Conservation (phyloP, 202 grass and related monocot genomes). For the Musa balbisiana region DNA sequence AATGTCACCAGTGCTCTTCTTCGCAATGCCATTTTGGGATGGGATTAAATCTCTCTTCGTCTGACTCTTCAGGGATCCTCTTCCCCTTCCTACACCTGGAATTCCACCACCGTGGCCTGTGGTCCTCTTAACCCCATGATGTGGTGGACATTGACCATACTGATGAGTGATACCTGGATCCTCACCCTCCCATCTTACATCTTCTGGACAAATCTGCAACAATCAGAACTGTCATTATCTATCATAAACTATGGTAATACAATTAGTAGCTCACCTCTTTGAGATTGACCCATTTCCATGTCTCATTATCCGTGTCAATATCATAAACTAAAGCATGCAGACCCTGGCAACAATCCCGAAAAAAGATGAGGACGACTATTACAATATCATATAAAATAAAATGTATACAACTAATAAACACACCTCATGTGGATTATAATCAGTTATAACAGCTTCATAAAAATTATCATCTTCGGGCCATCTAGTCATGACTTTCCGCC, state of each 20-base stretch:
- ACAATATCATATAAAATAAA: constrained; percentile 16
- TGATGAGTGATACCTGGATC: constrained; percentile 52
- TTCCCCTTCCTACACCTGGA: constrained; percentile 60
- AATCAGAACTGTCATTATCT: constrained; percentile 2
- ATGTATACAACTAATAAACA: constrained; percentile 23
- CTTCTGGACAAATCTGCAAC: constrained; percentile 73
- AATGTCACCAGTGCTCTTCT: constrained; percentile 64
- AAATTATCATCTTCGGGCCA: constrained; percentile 14
- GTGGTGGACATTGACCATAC: constrained; percentile 25
- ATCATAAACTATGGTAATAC: neutral
- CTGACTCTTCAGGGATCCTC: constrained; percentile 51
- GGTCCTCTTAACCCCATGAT: constrained; percentile 45
- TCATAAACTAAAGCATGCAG: constrained; percentile 78
- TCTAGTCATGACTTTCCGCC: constrained; percentile 14
- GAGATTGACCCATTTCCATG: constrained; percentile 95
- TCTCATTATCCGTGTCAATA: constrained; percentile 67
- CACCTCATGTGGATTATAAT: constrained; percentile 36
- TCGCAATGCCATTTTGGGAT: constrained; percentile 74
- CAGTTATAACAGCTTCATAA: constrained; percentile 10
- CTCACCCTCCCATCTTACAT: constrained; percentile 81
- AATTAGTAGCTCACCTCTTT: constrained; percentile 51
- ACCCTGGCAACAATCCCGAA: constrained; percentile 45
- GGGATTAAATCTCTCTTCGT: constrained; percentile 47
- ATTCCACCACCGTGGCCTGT: constrained; percentile 25
- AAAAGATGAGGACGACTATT: constrained; percentile 24